Evolutionary conservation across 305 asterid genomes (phyloP), one percentile per base, ranked within the genome.

Genomic region (Fraxinus latifolia): DNA sequence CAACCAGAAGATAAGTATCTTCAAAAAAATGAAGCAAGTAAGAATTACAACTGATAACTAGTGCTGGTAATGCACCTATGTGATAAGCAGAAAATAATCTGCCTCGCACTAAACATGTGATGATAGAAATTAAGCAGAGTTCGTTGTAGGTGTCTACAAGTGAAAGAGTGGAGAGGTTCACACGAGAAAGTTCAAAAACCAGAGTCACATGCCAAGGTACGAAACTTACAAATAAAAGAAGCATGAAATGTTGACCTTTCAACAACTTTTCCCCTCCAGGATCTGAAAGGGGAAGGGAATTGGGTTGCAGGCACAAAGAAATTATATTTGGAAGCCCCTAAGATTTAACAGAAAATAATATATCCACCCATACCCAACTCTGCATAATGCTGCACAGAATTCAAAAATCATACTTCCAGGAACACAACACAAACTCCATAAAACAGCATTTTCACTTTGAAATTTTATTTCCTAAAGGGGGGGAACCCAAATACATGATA

Each of bases 391-490:
- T 58, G 81, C 79, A 67, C 42, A 58, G 60, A 17, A 23, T 39
- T 83, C 62, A 25, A 81, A 53, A 77, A 53, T 70, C 33, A 50
- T 12, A 75, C 68, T 62, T 58, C 19, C 80, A 74, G 71, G 15
- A 75, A 25, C 32, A 50, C 44, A 77, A 72, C 70, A 50, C 33
- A 58, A 77, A 74, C 17, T 65, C 60, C 76, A 73, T 73, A 44
- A 39, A 36, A 15, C 4, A 37, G 62, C 71, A 55, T 80, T 53
- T 83, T 53, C 79, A 50, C 71, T 75, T 77, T 11, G 11, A 32
- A 60, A 77, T 9, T 31, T 74, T 79, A 76, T 70, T 80, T 74
- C 81, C 58, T 74, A 73, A 42, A 73, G 34, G 36, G 80, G 77
- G 27, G 76, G 67, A 33, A 25, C 31, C 34, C 77, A 77, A 50